Percentiles rank a stretch among this genome's conserved stretches.
phyloP scores from a whole-genome alignment of 2,329 filamentous ascomycete genomes.

The Aphanocladium album region DNA sequence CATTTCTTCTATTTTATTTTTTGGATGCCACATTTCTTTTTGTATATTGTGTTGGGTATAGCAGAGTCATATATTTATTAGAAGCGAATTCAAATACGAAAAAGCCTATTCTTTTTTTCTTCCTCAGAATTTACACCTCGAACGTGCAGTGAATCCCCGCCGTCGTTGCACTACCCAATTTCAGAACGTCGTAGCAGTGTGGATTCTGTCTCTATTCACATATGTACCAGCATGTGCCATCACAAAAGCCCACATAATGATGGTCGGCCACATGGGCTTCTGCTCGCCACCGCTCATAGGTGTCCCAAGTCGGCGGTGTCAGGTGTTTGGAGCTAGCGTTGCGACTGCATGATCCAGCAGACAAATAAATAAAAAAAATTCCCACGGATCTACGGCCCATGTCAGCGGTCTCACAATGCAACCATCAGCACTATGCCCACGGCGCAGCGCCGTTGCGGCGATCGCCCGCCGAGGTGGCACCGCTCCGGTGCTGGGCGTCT shows the following conservation, averaged over 20 bases:
- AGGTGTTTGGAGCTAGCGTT: too few relatives aligned
- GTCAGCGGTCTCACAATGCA: background rate
- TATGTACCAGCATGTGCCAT: too few relatives aligned
- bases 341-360: background rate
- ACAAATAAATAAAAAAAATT: background rate
- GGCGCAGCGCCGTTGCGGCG: background rate
- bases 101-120: background rate
- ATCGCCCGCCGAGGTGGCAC: background rate
- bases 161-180: background rate
- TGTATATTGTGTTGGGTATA: conserved; percentile 3
- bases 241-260: too few relatives aligned
- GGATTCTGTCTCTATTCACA: too few relatives aligned
- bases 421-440: background rate
- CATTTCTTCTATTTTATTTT: too few relatives aligned
- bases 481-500: background rate
- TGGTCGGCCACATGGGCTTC: background rate
- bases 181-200: background rate
- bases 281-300: background rate
- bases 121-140: background rate
- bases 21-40: background rate
- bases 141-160: background rate
- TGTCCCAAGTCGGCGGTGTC: background rate
- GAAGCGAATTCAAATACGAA: background rate
- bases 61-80: background rate
- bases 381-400: background rate